Percentiles rank a stretch among this genome's conserved stretches.
Conservation (phyloP, 345 rosid genomes). For the Mangifera indica region DNA sequence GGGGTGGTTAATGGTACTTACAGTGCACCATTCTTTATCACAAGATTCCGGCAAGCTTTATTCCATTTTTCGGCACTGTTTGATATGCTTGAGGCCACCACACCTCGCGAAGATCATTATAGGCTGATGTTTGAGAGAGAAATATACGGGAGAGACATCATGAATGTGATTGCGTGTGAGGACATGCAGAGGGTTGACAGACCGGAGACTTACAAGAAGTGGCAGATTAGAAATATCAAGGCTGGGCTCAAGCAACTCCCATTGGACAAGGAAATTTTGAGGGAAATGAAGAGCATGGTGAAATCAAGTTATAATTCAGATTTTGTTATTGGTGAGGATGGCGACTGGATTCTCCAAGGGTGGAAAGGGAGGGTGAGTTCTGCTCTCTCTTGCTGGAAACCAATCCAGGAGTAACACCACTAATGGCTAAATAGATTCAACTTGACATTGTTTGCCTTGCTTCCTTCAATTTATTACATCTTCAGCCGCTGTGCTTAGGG, state of each 20-base stretch:
- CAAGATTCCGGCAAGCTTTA: constrained; percentile 57
- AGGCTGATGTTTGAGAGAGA: constrained; percentile 50
- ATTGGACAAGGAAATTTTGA: constrained; percentile 28
- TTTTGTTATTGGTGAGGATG: constrained; percentile 41
- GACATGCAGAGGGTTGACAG: constrained; percentile 58
- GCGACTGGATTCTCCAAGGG: constrained; percentile 51
- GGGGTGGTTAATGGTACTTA: constrained; percentile 46
- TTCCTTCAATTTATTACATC: too few species aligned
- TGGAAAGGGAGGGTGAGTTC: constrained; percentile 54
- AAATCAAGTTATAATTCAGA: constrained; percentile 39
- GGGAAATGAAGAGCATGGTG: constrained; percentile 22
- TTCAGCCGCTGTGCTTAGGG: too few species aligned
- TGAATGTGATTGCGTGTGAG: constrained; percentile 66
- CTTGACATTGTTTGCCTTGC: too few species aligned
- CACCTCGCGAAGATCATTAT: constrained; percentile 42
- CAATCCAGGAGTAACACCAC: constrained; percentile 20
- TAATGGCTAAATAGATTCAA: too few species aligned
- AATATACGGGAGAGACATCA: constrained; percentile 35
- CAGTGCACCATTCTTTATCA: constrained; percentile 49
- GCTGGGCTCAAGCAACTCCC: constrained; percentile 54
- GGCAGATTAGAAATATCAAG: constrained; percentile 40
- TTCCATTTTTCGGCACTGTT: constrained; percentile 56
- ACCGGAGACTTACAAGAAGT: constrained; percentile 60
- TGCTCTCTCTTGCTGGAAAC: constrained; percentile 48
- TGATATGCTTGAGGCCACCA: constrained; percentile 49